Percentiles rank a stretch among this genome's conserved stretches.
Evolutionary conservation across 2,329 filamentous ascomycete genomes (phyloP).

Genomic region (Leptosphaerulina australis): DNA sequence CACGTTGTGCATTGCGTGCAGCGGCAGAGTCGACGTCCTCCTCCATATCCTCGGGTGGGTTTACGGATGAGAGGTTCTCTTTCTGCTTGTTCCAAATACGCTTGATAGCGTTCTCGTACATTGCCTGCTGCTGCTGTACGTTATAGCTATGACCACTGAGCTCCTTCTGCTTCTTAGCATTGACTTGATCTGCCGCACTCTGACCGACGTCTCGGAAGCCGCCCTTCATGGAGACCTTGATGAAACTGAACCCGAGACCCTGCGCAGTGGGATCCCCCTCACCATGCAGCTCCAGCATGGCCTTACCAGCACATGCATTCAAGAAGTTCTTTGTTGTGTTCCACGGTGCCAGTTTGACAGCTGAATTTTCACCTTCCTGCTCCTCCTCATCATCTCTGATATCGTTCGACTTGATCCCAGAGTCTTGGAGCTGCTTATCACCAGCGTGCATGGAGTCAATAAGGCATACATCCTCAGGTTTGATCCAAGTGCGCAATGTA

Average conservation of each 20-base stretch:
- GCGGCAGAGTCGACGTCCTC: conserved; percentile 63
- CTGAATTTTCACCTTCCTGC: conserved; percentile 74
- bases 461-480: conserved; percentile 91
- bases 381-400: conserved; percentile 68
- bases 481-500: conserved; percentile 83
- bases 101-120: conserved; percentile 89
- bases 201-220: conserved; percentile 91
- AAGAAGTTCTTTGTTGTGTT: conserved; percentile 96
- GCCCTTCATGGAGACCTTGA: conserved; percentile 98
- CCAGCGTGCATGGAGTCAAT: conserved; percentile 97
- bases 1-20: conserved; percentile 50
- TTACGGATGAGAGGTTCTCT: conserved; percentile 72
- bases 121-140: conserved; percentile 88
- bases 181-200: conserved; percentile 84
- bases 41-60: conserved; percentile 77
- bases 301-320: conserved; percentile 90
- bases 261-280: conserved; percentile 93
- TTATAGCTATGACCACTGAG: conserved; percentile 94
- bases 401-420: conserved; percentile 75
- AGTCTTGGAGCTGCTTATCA: conserved; percentile 86
- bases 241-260: conserved; percentile 94
- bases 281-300: conserved; percentile 93
- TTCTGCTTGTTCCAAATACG: conserved; percentile 93
- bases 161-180: conserved; percentile 72
- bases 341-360: conserved; percentile 93